Evolutionary conservation across 2,329 filamentous ascomycete genomes (phyloP).

Genomic region (Phaeosphaeriaceae sp.): DNA sequence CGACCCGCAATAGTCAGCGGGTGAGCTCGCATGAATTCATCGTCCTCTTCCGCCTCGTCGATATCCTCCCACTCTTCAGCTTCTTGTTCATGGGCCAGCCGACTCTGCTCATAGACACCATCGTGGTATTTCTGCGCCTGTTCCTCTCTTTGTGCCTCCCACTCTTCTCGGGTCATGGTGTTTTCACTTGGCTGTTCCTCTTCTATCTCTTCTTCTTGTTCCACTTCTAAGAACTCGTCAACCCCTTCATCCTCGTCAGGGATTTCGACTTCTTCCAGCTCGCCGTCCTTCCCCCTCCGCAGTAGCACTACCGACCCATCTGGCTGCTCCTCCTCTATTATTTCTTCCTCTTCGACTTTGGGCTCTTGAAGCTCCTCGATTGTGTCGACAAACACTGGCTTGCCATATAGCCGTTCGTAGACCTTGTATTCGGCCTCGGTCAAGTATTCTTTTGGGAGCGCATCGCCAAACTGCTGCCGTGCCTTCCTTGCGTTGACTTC

Average conservation of each 20-base stretch:
- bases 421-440: conserved; percentile 73
- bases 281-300: conserved; percentile 63
- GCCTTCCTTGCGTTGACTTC: conserved; percentile 74
- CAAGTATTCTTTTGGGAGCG: conserved; percentile 74
- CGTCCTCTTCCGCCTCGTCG: conserved; percentile 39
- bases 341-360: conserved; percentile 58
- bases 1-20: conserved; percentile 76
- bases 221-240: conserved; percentile 6
- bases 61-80: conserved; percentile 45
- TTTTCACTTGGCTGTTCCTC: conserved; percentile 31
- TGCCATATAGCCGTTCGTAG: conserved; percentile 82
- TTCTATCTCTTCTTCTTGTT: conserved; percentile 38
- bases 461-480: conserved; percentile 77
- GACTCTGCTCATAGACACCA: conserved; percentile 50
- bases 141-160: conserved; percentile 44
- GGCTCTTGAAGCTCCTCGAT: conserved; percentile 54
- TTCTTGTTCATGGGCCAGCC: conserved; percentile 52
- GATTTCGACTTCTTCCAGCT: conserved; percentile 66
- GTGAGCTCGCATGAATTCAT: conserved; percentile 67
- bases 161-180: conserved; percentile 39
- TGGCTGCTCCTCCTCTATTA: conserved; percentile 39
- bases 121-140: conserved; percentile 42
- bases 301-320: conserved; percentile 54
- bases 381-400: conserved; percentile 70
- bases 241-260: conserved; percentile 33